phyloP scores from a whole-genome alignment of 495 filamentous ascomycete genomes.

The Xylaria venustula region DNA sequence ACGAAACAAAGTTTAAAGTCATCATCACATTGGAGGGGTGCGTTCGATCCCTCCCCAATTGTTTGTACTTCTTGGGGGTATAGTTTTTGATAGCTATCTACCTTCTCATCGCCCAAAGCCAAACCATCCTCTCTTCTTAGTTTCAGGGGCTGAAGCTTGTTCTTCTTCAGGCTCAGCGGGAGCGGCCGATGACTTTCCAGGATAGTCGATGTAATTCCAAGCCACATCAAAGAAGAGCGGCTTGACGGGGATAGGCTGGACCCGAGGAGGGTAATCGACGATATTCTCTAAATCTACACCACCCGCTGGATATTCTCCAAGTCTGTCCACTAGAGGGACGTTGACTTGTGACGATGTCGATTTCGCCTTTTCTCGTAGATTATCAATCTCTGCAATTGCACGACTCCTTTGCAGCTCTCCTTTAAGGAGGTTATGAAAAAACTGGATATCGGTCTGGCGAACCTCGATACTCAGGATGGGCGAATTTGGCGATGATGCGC shows the following conservation, averaged over 20 bases:
- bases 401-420: constrained; percentile 72
- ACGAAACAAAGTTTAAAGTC: background rate
- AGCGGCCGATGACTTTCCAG: constrained; percentile 51
- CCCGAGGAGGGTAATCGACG: constrained; percentile 79
- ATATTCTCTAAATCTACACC: constrained; percentile 72
- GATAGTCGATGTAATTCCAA: constrained; percentile 98
- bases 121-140: constrained; percentile 81
- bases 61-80: background rate
- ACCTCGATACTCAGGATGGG: constrained; percentile 56
- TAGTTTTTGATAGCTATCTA: background rate
- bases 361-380: constrained; percentile 45
- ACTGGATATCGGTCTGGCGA: constrained; percentile 51
- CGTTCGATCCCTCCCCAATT: background rate
- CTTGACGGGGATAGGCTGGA: constrained; percentile 87
- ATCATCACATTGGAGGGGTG: background rate
- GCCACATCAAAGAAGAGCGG: constrained; percentile 95
- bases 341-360: constrained; percentile 27
- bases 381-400: constrained; percentile 77
- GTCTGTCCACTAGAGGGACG: constrained; percentile 63
- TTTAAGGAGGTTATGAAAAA: constrained; percentile 59
- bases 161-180: constrained; percentile 32
- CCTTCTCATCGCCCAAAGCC: constrained; percentile 68
- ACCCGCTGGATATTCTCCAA: constrained; percentile 69
- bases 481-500: constrained; percentile 24
- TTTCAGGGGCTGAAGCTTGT: constrained; percentile 40